Conservation (phyloP, 768 basidiomycete species). For the Leccinum disarticulatum region DNA sequence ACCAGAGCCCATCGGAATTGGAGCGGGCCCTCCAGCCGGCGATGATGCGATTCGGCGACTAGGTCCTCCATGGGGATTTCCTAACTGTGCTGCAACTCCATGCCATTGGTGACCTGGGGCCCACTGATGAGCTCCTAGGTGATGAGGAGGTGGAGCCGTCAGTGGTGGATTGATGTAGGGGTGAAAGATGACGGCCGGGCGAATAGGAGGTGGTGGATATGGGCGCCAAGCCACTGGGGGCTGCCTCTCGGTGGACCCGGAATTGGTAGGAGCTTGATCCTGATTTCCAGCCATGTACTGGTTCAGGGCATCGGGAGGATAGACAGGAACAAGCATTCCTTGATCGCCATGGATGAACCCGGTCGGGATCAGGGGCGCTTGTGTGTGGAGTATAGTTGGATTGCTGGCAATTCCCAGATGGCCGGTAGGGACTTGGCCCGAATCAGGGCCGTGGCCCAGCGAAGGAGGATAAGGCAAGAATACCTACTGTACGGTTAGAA, state of each 20-base stretch:
- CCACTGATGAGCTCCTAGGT: constrained; percentile 25
- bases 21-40: constrained; percentile 15
- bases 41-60: constrained; percentile 18
- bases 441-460: constrained; percentile 30
- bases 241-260: constrained; percentile 30
- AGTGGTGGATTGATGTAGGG: constrained; percentile 29
- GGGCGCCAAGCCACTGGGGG: constrained; percentile 35
- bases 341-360: constrained; percentile 75
- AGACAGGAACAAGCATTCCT: constrained; percentile 69
- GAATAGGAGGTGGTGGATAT: constrained; percentile 33
- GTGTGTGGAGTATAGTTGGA: constrained; percentile 24
- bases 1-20: constrained; percentile 12
- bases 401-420: constrained; percentile 21
- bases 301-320: constrained; percentile 67
- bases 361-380: constrained; percentile 61
- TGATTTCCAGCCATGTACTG: constrained; percentile 60
- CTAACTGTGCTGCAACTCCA: constrained; percentile 18
- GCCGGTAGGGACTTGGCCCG: constrained; percentile 22
- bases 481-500: constrained; percentile 34
- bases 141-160: constrained; percentile 18
- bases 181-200: constrained; percentile 33
- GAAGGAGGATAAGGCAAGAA: constrained; percentile 50
- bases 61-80: constrained; percentile 14
- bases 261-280: constrained; percentile 18
- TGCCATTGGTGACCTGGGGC: constrained; percentile 27